Conservation (phyloP, 257 asterid species). For the Plantago major region DNA sequence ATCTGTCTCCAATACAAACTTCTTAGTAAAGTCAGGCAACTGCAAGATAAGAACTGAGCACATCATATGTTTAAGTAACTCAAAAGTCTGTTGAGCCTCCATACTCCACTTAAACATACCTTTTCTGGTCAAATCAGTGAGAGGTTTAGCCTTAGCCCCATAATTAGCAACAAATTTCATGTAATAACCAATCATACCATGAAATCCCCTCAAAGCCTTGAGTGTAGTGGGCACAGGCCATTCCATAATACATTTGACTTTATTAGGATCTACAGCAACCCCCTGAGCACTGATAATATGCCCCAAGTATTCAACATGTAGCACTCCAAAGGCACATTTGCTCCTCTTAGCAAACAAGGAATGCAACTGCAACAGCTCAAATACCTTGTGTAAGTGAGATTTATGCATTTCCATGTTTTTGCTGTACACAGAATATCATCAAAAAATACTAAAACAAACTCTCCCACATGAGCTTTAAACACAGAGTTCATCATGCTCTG, state of each 20-base stretch:
- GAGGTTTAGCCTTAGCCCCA: too few species aligned
- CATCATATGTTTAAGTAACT: neutral
- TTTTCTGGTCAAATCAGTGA: too few species aligned
- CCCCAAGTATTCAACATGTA: neutral
- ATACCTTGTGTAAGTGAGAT: neutral
- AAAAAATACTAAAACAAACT: neutral
- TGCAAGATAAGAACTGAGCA: neutral
- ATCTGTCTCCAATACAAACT: neutral
- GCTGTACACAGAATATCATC: slow-evolving; percentile 2
- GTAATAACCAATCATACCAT: too few species aligned
- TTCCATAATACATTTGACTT: too few species aligned
- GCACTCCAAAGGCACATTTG: neutral
- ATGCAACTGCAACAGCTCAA: neutral
- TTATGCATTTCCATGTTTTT: neutral
- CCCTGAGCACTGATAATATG: neutral
- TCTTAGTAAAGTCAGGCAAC: neutral
- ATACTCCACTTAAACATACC: too few species aligned
- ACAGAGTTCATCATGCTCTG: too few species aligned
- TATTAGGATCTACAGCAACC: neutral
- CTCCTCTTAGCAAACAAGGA: neutral
- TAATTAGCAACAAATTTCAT: too few species aligned
- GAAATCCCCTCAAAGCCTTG: too few species aligned
- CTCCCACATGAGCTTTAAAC: neutral
- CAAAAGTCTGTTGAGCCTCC: too few species aligned
- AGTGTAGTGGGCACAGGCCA: too few species aligned